A percentile compares a stretch with the other conserved stretches of the same genome.
phyloP scores from a whole-genome alignment of 1,284 basidiomycete genomes.

The Ganoderma sinense region DNA sequence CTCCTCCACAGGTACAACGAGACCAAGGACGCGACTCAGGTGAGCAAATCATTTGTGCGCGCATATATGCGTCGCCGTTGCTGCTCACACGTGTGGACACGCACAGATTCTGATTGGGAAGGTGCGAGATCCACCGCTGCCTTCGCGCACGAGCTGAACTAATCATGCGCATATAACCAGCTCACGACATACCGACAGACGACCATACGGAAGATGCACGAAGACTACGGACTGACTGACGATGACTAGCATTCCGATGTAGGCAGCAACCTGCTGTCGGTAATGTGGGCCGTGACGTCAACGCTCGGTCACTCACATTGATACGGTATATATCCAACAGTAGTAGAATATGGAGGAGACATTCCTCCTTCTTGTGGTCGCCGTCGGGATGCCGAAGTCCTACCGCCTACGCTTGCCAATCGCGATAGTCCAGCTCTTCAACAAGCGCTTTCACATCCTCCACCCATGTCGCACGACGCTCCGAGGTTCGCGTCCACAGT shows the following conservation, averaged over 20 bases:
- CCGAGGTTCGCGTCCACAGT: background rate
- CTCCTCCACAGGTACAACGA: conserved; percentile 81
- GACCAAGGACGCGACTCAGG: conserved; percentile 83
- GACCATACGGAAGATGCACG: conserved; percentile 73
- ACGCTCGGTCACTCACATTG: too few species aligned
- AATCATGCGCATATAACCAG: conserved; percentile 43
- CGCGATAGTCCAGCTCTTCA: too few species aligned
- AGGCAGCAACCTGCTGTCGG: too few species aligned
- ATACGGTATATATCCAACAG: too few species aligned
- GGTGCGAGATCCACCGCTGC: conserved; percentile 37
- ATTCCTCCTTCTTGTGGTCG: too few species aligned
- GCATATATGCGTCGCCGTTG: background rate
- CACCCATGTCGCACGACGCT: background rate
- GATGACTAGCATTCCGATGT: conserved; percentile 48
- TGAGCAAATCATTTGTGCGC: conserved; percentile 33
- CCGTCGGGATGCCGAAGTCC: too few species aligned
- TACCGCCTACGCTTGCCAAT: too few species aligned
- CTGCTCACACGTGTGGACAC: background rate
- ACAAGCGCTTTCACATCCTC: too few species aligned
- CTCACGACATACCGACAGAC: conserved; percentile 69
- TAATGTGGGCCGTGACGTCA: too few species aligned
- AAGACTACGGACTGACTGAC: conserved; percentile 64
- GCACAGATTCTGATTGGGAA: conserved; percentile 65
- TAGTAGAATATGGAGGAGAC: too few species aligned
- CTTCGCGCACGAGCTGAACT: background rate